Base-by-base conservation (phyloP, 345 rosid genomes). In the Crucihimalaya himalaica region DNA sequence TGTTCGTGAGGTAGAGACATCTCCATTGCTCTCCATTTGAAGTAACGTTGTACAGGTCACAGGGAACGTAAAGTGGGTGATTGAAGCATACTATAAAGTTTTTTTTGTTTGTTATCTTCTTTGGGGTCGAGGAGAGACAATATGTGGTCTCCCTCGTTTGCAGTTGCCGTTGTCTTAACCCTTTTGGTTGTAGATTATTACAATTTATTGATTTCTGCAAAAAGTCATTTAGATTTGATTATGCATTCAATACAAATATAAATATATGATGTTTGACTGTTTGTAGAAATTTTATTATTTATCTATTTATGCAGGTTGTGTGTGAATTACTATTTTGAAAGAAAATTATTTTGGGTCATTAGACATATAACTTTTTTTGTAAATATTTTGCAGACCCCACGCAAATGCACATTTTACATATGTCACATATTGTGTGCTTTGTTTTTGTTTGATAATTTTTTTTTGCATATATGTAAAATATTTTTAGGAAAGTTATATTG, bases 11-110 rank as follows among this genome's bases (percentile, higher is more conserved):
- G 66, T 45, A 53, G n/a, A 35, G 60, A 76, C 59, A 46, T 70
- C 66, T 62, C 32, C 62, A 68, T 37, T 48, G 65, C 34, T 45
- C 39, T 45, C 35, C 53, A 48, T 39, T 47, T 51, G 66, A 66
- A 47, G 76, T 55, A 73, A 29, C 64, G 8, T 55, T 56, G 79
- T 52, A 68, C 56, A 64, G 76, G 18, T 69, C 70, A 62, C 47
- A 48, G 64, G 60, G 37, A 63, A 21, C 34, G 63, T 39, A 45
- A 43, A 61, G 18, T 52, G 28, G 4, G n/a, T 23, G 58, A 42
- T 42, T 15, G 28, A 61, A 42, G 66, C 21, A 58, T 57, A 37
- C 56, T 32, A 65, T n/a, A 54, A 65, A 47, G 48, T 8, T 18
- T 31, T 66, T 39, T 55, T 42, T 45, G 16, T 39, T 25, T 43